A percentile compares a stretch with the other conserved stretches of the same genome.
Conservation (phyloP, 176 grass and related monocot genomes). For the Eragrostis nindensis region DNA sequence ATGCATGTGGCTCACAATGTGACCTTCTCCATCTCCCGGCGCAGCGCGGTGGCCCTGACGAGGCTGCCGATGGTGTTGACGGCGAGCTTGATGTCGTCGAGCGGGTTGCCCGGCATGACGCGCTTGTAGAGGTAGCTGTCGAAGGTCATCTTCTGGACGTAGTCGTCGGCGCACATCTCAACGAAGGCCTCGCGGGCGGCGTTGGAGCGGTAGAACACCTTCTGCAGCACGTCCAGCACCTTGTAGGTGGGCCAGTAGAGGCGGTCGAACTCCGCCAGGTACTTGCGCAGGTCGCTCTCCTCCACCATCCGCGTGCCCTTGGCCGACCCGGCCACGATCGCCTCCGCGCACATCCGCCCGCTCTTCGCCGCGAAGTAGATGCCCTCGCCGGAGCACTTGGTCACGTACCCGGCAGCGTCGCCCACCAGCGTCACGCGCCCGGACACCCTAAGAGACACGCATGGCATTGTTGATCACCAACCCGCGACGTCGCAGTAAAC, state of each 20-base stretch:
- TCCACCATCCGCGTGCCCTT: conserved; percentile 86
- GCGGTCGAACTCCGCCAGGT: conserved; percentile 89
- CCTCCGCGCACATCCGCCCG: conserved; percentile 90
- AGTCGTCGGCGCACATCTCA: conserved; percentile 99
- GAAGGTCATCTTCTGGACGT: conserved; percentile 98
- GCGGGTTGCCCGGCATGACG: conserved; percentile 94
- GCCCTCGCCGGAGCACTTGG: conserved; percentile 96
- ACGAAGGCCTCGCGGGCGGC: conserved; percentile 91
- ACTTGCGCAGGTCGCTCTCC: conserved; percentile 92
- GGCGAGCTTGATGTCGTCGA: conserved; percentile 93
- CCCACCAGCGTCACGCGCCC: conserved; percentile 79
- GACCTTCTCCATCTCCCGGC: conserved; percentile 88
- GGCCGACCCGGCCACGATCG: conserved; percentile 78
- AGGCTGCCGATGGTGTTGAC: conserved; percentile 96
- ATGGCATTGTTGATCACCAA: too few species aligned
- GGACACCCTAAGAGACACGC: too few species aligned
- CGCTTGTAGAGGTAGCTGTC: conserved; percentile 99
- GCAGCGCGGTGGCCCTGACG: conserved; percentile 85
- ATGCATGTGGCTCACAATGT: conserved; percentile 74
- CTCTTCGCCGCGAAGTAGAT: conserved; percentile 99
- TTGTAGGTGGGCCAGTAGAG: conserved; percentile 99
- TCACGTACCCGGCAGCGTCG: conserved; percentile 96
- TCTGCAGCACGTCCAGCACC: conserved; percentile 98
- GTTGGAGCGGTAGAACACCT: conserved; percentile 99
- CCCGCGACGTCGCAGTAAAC: too few species aligned